These are phyloP conservation scores for Colletotrichum sp. DNA, from an alignment of 2,329 filamentous ascomycete species.

Conservation along the genomic window DNA sequence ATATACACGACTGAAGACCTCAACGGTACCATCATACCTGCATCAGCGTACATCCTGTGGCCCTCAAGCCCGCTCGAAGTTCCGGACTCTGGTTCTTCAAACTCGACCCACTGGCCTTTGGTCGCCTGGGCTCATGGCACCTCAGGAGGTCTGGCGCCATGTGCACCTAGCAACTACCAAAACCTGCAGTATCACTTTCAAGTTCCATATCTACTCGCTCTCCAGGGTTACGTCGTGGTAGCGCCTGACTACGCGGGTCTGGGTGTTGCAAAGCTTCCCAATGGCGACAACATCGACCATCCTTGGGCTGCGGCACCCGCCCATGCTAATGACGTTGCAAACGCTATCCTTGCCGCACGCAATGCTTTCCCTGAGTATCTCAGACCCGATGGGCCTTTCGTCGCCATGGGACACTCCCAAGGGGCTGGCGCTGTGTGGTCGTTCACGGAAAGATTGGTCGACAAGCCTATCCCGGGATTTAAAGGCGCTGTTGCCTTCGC, in stretches of 20 bases:
- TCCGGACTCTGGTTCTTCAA: not conserved
- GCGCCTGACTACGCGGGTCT: not conserved
- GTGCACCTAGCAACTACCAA: not conserved
- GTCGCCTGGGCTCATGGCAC: not conserved
- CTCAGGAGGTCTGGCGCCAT: not conserved
- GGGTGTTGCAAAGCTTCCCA: not conserved
- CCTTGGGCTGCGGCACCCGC: not conserved
- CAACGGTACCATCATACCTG: not conserved
- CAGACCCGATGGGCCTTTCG: fast-evolving
- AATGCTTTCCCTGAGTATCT: not conserved
- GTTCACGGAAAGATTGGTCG: not conserved
- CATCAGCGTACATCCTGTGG: not conserved
- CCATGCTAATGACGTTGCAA: not conserved
- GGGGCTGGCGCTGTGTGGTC: fast-evolving
- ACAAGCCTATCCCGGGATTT: fast-evolving
- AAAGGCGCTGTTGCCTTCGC: not conserved
- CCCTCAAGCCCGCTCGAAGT: not conserved
- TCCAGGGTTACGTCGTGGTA: not conserved
- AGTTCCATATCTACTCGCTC: not conserved
- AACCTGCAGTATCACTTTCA: not conserved
- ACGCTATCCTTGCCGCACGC: not conserved
- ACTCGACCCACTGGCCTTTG: not conserved
- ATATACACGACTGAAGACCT: not conserved
- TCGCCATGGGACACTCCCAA: not conserved
- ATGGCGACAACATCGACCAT: not conserved